Evolutionary conservation across 2,329 filamentous ascomycete genomes (phyloP), one percentile per base, ranked within the genome.

Genomic region (Fonsecaea monophora): DNA sequence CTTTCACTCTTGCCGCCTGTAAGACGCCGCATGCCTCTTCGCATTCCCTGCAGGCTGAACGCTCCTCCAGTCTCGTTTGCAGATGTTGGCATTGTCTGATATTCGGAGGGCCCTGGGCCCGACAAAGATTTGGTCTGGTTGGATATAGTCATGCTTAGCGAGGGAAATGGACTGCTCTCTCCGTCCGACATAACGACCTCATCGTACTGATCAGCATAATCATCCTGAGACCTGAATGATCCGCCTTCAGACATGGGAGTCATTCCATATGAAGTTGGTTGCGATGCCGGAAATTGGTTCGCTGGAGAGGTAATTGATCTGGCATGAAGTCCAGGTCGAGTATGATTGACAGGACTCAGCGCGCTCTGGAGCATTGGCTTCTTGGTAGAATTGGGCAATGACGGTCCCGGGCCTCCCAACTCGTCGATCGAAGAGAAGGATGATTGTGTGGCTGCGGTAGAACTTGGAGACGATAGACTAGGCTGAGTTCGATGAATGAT

Each of bases 281-380:
- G 73, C 25, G 69, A 71, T 30, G 64, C 68, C 50, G 78, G 78
- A 53, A 82, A 78, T 65, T 84, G 81, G 68, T 85, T 86, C 13
- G 82, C 83, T 0, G 94, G 94, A 0, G 92, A 96, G 0, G 94
- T 97, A 60, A 96, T 86, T 12, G 92, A 96, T 18, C 94, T 89
- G 5, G 87, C 86, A 75, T 97, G 94, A 21, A 96, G 82, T 2
- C 85, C 86, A 0, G 92, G 91, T 4, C 92, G 83, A 92, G 96
- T 0, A 93, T 97, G 62, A 96, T 86, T 15, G 92, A 96, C n/a
- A 92, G 89, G 5, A 87, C 85, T 76, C 96, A 93, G 21, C 95
- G 82, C 2, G 85, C 86, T 0, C 92, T 91, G 6, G 92, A 83
- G 74, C 13, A 78, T 76, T n/a, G 73, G 80, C 73, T 68, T 80